A percentile compares a stretch with the other conserved stretches of the same genome.
phyloP scores from a whole-genome alignment of 371 early-diverging fungal species.

The Dinochytrium kinnereticum region DNA sequence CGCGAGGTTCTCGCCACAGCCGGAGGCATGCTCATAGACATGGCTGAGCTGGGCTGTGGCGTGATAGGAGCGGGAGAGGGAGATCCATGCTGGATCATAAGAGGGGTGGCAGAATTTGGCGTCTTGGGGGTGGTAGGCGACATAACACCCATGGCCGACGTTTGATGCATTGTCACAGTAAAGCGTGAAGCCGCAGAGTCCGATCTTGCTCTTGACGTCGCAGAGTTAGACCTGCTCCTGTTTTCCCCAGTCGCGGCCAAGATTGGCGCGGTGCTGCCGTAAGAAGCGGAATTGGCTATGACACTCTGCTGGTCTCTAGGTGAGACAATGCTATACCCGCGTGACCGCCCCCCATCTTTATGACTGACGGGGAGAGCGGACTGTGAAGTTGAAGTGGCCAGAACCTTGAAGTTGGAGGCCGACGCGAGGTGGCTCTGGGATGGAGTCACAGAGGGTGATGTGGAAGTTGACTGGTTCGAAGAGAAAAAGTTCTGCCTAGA shows the following conservation, averaged over 20 bases:
- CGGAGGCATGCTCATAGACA: neutral
- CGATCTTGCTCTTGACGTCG: neutral
- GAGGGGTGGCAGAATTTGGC: conserved; percentile 4
- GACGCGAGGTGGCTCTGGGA: conserved; percentile 1
- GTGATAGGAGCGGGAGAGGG: neutral
- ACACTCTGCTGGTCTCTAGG: neutral
- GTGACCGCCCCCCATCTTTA: neutral
- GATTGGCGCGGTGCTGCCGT: conserved; percentile 7
- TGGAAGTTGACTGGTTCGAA: neutral
- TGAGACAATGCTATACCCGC: neutral
- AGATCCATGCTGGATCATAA: neutral
- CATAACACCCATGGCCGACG: neutral
- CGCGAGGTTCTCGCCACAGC: neutral
- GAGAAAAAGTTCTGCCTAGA: conserved; percentile 5
- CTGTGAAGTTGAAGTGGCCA: neutral
- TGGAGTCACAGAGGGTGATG: neutral
- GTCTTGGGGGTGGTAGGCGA: conserved; percentile 1
- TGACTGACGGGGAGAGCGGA: neutral
- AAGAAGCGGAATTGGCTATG: neutral
- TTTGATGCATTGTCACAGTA: neutral
- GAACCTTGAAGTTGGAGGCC: neutral
- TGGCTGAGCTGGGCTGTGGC: neutral
- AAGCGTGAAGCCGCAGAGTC: neutral
- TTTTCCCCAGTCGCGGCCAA: neutral
- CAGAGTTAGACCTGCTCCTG: neutral